Percentiles rank a stretch among this genome's conserved stretches.
Evolutionary conservation across 1,284 basidiomycete species (phyloP).

Genomic region (Cryptococcus amylolentus): DNA sequence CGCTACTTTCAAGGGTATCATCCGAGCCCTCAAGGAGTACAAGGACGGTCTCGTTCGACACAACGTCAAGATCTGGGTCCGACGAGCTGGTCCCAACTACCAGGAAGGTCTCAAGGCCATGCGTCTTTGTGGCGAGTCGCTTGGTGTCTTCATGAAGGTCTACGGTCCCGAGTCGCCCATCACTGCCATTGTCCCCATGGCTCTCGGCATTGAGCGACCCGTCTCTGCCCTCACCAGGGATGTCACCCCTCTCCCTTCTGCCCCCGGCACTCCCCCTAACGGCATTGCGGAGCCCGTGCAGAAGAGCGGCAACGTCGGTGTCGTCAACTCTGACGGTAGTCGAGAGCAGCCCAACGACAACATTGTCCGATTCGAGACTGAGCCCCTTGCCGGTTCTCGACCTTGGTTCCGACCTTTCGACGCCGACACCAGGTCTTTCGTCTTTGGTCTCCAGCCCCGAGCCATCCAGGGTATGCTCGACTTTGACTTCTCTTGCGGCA

Average conservation of each 20-base stretch:
- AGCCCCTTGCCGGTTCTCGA: constrained; percentile 52
- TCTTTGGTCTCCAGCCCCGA: constrained; percentile 97
- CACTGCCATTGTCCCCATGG: constrained; percentile 96
- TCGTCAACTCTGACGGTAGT: constrained; percentile 73
- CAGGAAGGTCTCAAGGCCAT: constrained; percentile 99
- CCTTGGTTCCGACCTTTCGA: constrained; percentile 89
- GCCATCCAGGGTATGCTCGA: constrained; percentile 99
- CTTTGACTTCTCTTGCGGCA: constrained; percentile 98
- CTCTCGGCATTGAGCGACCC: constrained; percentile 68
- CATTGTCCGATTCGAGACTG: constrained; percentile 74
- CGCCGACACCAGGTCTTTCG: constrained; percentile 85
- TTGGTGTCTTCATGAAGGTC: constrained; percentile 94
- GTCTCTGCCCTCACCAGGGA: constrained; percentile 52
- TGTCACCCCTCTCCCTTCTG: constrained; percentile 41
- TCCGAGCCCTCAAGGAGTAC: constrained; percentile 92
- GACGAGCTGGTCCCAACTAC: constrained; percentile 98
- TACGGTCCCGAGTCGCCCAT: constrained; percentile 99
- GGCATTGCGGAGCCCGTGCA: constrained; percentile 25
- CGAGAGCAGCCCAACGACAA: constrained; percentile 82
- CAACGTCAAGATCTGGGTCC: constrained; percentile 88
- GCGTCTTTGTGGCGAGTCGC: constrained; percentile 93
- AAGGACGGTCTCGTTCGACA: constrained; percentile 79
- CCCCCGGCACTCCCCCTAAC: constrained; percentile 22
- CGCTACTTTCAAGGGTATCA: constrained; percentile 99
- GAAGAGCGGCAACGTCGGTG: constrained; percentile 56